These are phyloP conservation scores for Haematococcus lacustris DNA, from an alignment of 139 green algal genomes.

Conservation along the genomic window DNA sequence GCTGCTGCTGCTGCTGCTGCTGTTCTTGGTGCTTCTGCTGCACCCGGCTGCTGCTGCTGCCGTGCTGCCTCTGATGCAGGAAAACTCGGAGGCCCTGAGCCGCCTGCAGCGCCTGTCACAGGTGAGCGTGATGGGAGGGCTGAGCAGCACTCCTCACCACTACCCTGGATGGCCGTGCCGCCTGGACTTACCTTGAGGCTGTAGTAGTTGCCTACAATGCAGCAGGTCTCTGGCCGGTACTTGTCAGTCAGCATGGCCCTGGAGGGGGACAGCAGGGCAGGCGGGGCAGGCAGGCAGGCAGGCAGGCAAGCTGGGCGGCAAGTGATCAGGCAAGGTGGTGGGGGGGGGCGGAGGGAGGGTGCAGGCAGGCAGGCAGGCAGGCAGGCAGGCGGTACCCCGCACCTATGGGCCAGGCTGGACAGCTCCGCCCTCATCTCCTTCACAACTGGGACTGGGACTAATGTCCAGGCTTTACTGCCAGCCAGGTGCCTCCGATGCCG, in stretches of 20 bases:
- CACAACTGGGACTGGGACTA: conserved; percentile 91
- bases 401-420: conserved; percentile 73
- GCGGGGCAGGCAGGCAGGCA: background rate
- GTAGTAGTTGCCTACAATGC: conserved; percentile 82
- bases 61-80: background rate
- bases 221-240: conserved; percentile 90
- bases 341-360: background rate
- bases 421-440: conserved; percentile 73
- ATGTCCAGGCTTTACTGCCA: too few species aligned
- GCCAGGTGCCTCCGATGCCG: too few species aligned
- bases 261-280: background rate
- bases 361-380: too few species aligned
- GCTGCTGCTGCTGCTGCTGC: background rate
- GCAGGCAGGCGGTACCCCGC: too few species aligned
- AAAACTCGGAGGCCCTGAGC: conserved; percentile 59
- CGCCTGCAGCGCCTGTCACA: conserved; percentile 47
- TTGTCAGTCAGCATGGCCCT: conserved; percentile 66
- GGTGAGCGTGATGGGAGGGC: conserved; percentile 5
- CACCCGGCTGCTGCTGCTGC: background rate
- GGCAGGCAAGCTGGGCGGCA: background rate
- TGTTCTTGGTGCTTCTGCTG: background rate
- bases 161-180: background rate
- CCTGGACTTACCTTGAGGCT: background rate
- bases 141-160: background rate
- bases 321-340: background rate